Base-by-base conservation (phyloP, 768 basidiomycete genomes). In the Neoboletus brunneissimus region DNA sequence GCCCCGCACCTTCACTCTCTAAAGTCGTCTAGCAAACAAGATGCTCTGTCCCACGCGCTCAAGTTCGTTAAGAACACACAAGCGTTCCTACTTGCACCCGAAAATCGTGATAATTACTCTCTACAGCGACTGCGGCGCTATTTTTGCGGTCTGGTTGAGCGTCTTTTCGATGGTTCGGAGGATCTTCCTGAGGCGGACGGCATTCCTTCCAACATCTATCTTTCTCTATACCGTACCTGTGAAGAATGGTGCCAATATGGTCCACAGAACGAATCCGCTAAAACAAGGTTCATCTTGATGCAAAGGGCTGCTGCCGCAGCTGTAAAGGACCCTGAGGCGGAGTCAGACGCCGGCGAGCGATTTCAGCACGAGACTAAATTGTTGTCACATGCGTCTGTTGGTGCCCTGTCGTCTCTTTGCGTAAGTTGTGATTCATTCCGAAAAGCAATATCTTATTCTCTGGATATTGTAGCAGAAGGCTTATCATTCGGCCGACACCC, bases 231-330 rank as follows among this genome's bases (percentile, higher is more conserved):
- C 72, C 84, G 87, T 34, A 75, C 93, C 38, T 94, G 92, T 62
- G 92, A 95, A 71, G 92, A 94, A 64, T 97, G 94, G 94, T 96
- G 94, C 70, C 86, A 91, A 64, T 77, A 89, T 45, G 94, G 91
- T 6, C 80, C 84, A 31, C 85, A 90, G 63, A 79, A 84, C 1
- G 90, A 93, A 58, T 72, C 76, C n/a, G 81, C 83, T 38, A 88
- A 85, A 68, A 88, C 86, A 52, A 80, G 89, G 47, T 74, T 87
- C 42, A 78, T 82, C 25, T 65, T 81, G 53, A 93, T 94, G 84
- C 84, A 91, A 64, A 83, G 81, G 59, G 81, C 84, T 16, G 83
- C 81, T 4, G 76, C 77, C 3, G 77, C 80, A 11, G 79, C 80
- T 0, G 78, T 79, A 38, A 76, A 78, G n/a, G 82, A 84, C 20